Evolutionary conservation across 331 rosid species (phyloP), one percentile per base, ranked within the genome.

Genomic region (Quercus lobata): DNA sequence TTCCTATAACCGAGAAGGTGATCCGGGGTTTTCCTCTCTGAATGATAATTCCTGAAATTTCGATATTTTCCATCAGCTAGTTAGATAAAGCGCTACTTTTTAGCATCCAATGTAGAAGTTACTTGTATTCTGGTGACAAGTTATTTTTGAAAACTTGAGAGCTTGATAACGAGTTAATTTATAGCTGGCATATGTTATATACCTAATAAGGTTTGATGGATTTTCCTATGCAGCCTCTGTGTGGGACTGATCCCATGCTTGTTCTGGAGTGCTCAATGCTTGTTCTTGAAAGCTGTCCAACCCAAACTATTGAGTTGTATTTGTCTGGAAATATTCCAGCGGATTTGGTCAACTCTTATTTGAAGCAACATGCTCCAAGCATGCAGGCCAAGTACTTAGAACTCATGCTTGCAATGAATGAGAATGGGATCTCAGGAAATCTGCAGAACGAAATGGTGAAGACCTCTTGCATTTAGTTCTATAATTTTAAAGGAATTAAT

Each of bases 371-470:
- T 87, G 93, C 99, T 85, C 97, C 98, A 57, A 92, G 83, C 87
- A 89, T 93, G 98, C 99, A 93, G 87, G 92, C 92, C 71, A 92
- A 83, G 35, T 96, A 96, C 87, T 83, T 96, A 79, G 99, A 93
- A 79, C 93, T 93, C 84, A 93, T 96, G 98, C 98, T 96, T 87
- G 94, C 97, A 44, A 92, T 96, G 99, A 86, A 96, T 78, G 97
- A 93, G 90, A 88, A 88, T 83, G 96, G 97, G 22, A 86, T 96
- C 70, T 96, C 99, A 11, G 93, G 97, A 62, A 92, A 93, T 87
- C 90, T 96, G 88, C 98, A 93, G 87, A 96, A 89, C 86, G 99
- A 96, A 90, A 93, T 96, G 98, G 99, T 96, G 84, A 88, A 83
- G n/a, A 71, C 70, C 73, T 74, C 55, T 77, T 81, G 81, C 71